Base-by-base conservation (phyloP, 352 stramenopile species). In the Saprolegnia parasitica region DNA sequence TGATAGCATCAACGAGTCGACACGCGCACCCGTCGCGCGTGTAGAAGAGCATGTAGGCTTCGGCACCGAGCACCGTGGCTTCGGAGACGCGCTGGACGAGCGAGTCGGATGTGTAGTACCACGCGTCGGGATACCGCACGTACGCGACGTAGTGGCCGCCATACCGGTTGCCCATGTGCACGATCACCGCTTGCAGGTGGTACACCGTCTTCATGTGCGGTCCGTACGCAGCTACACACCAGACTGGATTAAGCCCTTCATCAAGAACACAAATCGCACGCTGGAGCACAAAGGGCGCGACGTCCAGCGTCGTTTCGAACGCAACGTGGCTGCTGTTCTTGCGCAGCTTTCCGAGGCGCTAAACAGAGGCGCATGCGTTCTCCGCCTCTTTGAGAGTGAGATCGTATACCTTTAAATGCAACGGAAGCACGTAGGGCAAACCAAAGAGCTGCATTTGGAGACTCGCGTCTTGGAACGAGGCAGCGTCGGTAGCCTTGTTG, bases 11-110 rank as follows among this genome's bases (percentile, higher is more conserved):
- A n/a, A n/a, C n/a, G n/a, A n/a, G n/a, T n/a, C n/a, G n/a, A n/a
- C n/a, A n/a, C n/a, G n/a, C n/a, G n/a, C n/a, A n/a, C n/a, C n/a
- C n/a, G 39, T 68, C 45, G 20, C 46, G 26, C 26, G 13, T 77
- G 68, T 92, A 92, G 56, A 90, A 90, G 4, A 92, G 73, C 80
- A 92, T 90, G 65, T 92, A 92, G 15, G 84, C 84, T 73, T 92
- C 82, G 54, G 82, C 89, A 56, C 82, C 74, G 23, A 92, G 72
- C 56, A 92, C 84, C 23, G 88, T 77, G 67, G 87, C 79, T 16
- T 89, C 72, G 37, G 71, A 60, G 61, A 92, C 82, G 55, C 72
- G 74, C 65, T 83, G 78, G 50, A 92, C 79, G 45, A 81, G 68
- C 21, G 82, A 84, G 75, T 92, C 84, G 21, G 82, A 90, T 56